phyloP scores from a whole-genome alignment of 2,329 filamentous ascomycete species.

The Emericellopsis atlantica region DNA sequence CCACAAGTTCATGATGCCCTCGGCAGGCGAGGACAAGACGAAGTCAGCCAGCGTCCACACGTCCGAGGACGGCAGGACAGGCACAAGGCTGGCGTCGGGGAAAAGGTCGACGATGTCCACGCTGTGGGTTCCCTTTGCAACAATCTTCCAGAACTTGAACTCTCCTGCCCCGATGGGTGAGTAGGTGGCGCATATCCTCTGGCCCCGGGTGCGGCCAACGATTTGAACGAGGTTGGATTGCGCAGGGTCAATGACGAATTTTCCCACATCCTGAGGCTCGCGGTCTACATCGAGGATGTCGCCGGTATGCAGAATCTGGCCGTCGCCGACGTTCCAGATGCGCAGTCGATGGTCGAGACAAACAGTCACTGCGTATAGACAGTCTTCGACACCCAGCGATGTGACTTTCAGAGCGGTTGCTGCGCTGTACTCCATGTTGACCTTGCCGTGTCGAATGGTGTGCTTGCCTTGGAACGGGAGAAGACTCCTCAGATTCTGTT shows the following conservation, averaged over 20 bases:
- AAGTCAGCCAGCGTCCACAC: slow-evolving; percentile 77
- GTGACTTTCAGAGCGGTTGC: slow-evolving; percentile 50
- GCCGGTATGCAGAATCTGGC: slow-evolving; percentile 61
- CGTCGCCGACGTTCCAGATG: slow-evolving; percentile 79
- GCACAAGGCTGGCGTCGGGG: slow-evolving; percentile 37
- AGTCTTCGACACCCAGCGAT: slow-evolving; percentile 33
- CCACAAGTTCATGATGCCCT: slow-evolving; percentile 54
- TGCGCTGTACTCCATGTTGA: slow-evolving; percentile 54
- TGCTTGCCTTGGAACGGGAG: slow-evolving; percentile 54
- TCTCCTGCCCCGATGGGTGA: slow-evolving; percentile 78
- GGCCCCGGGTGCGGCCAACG: slow-evolving; percentile 42
- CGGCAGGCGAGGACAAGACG: slow-evolving; percentile 41
- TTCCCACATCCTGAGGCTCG: slow-evolving; percentile 55
- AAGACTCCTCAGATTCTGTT: slow-evolving; percentile 51
- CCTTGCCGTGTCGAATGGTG: slow-evolving; percentile 49
- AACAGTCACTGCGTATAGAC: slow-evolving; percentile 58
- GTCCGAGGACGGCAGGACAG: slow-evolving; percentile 57
- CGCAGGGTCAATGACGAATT: slow-evolving; percentile 67
- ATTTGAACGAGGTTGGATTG: slow-evolving; percentile 68
- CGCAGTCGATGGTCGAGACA: slow-evolving; percentile 82
- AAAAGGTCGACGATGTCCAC: slow-evolving; percentile 62
- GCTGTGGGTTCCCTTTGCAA: slow-evolving; percentile 49
- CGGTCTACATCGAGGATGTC: slow-evolving; percentile 63
- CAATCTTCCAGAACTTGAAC: slow-evolving; percentile 87
- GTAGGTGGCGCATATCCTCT: slow-evolving; percentile 60